Percentiles rank a stretch among this genome's conserved stretches.
phyloP scores from a whole-genome alignment of 306 rosid genomes.

The Gleditsia sinensis region DNA sequence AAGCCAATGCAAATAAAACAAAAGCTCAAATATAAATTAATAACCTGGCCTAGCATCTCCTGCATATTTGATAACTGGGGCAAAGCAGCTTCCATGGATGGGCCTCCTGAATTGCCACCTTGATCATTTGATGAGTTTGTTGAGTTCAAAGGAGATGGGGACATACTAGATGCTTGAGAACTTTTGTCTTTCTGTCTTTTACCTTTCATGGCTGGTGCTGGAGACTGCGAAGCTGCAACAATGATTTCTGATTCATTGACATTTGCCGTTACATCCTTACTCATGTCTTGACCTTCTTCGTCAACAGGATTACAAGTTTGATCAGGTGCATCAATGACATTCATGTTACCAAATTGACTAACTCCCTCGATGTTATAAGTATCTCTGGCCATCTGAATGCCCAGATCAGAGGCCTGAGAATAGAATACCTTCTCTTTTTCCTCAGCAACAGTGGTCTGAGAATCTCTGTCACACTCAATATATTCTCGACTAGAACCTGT shows the following conservation, averaged over 20 bases:
- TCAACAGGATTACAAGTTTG: slow-evolving; percentile 30
- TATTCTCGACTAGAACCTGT: slow-evolving; percentile 39
- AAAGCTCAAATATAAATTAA: slow-evolving; percentile 18
- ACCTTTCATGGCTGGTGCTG: slow-evolving; percentile 53
- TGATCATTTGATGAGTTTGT: slow-evolving; percentile 52
- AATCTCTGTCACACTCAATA: slow-evolving; percentile 40
- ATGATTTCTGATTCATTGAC: slow-evolving; percentile 45
- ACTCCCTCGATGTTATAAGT: slow-evolving; percentile 45
- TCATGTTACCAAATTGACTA: slow-evolving; percentile 36
- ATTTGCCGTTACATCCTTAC: slow-evolving; percentile 44
- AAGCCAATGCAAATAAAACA: neutral
- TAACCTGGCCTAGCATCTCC: slow-evolving; percentile 68
- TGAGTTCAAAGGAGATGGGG: slow-evolving; percentile 49
- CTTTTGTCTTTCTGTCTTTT: slow-evolving; percentile 60
- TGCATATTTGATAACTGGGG: slow-evolving; percentile 60
- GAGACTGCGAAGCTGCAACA: slow-evolving; percentile 42
- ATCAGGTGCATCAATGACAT: slow-evolving; percentile 36
- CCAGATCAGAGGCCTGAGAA: slow-evolving; percentile 72
- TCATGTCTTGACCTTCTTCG: slow-evolving; percentile 50
- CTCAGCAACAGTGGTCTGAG: slow-evolving; percentile 36
- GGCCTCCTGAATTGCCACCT: slow-evolving; percentile 45
- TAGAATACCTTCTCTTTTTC: slow-evolving; percentile 65
- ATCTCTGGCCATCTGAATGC: slow-evolving; percentile 67
- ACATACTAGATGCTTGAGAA: slow-evolving; percentile 50
- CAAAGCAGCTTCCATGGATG: slow-evolving; percentile 49